Evolutionary conservation across 202 grass and related monocot genomes (phyloP).

Genomic region (Zoysia matrella): DNA sequence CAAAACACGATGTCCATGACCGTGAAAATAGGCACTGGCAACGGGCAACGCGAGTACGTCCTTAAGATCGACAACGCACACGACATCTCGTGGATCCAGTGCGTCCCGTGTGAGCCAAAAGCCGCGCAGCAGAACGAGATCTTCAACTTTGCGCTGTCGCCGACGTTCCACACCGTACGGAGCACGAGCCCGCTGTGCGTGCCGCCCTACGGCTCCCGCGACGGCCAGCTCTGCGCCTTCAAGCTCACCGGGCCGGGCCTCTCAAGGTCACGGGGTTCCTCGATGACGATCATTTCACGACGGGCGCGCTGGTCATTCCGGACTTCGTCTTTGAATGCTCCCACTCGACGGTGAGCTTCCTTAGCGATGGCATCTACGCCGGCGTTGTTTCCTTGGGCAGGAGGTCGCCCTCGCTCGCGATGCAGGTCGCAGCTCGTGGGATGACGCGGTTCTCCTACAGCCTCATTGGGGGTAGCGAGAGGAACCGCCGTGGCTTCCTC

Average conservation of each 20-base stretch:
- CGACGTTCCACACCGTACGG: neutral
- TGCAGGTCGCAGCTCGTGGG: neutral
- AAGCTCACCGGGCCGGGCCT: neutral
- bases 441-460: neutral
- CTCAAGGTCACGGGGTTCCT: neutral
- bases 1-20: neutral
- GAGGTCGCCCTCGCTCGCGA: neutral
- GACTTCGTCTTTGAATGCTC: neutral
- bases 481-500: neutral
- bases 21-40: neutral
- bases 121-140: neutral
- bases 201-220: neutral
- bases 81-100: neutral
- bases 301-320: neutral
- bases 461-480: neutral
- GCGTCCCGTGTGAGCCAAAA: neutral
- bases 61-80: neutral
- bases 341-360: neutral
- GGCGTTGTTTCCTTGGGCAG: neutral
- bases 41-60: neutral
- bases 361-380: neutral
- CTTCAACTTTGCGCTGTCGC: neutral
- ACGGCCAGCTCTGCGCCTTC: neutral
- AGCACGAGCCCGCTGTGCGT: neutral
- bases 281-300: neutral